A percentile compares a stretch with the other conserved stretches of the same genome.
These are phyloP conservation scores for Pseudonitzschia multiseries DNA, from an alignment of 108 stramenopile genomes.

Conservation along the genomic window DNA sequence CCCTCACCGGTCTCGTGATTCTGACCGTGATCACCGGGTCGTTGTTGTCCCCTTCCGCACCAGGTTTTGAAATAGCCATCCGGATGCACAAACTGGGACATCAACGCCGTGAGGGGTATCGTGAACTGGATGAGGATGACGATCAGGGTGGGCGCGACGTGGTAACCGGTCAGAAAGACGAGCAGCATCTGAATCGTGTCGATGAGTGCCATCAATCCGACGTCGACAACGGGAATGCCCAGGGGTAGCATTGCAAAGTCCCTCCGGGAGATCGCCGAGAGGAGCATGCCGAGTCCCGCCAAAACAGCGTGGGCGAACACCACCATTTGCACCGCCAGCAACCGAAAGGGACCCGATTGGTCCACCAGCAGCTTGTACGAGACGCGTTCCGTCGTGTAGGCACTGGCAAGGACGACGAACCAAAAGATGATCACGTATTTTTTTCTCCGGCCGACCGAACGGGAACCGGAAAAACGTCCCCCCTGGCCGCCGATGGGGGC, in stretches of 20 bases:
- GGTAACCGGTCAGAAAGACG: slow-evolving; percentile 70
- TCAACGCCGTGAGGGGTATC: slow-evolving; percentile 68
- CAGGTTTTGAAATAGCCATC: slow-evolving; percentile 49
- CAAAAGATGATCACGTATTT: slow-evolving; percentile 69
- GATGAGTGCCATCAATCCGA: slow-evolving; percentile 80
- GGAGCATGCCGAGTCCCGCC: slow-evolving; percentile 47
- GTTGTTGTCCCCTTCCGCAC: background rate
- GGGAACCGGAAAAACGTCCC: no score
- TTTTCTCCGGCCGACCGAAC: slow-evolving; percentile 47
- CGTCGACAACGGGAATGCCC: slow-evolving; percentile 73
- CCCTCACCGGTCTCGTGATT: background rate
- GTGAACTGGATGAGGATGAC: slow-evolving; percentile 82
- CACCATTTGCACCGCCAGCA: slow-evolving; percentile 71
- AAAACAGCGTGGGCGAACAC: slow-evolving; percentile 62
- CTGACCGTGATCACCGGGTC: slow-evolving; percentile 3
- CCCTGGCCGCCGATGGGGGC: background rate
- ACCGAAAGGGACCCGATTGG: slow-evolving; percentile 77
- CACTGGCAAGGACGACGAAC: slow-evolving; percentile 63
- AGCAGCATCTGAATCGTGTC: slow-evolving; percentile 76
- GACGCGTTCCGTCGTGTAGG: slow-evolving; percentile 75
- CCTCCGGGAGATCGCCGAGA: slow-evolving; percentile 27
- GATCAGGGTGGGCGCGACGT: slow-evolving; percentile 81
- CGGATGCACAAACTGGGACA: slow-evolving; percentile 70
- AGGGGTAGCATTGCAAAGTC: slow-evolving; percentile 17
- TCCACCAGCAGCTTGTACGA: slow-evolving; percentile 83